Base-by-base conservation (phyloP, 139 green algal species). In the Coccomyxa sp. region DNA sequence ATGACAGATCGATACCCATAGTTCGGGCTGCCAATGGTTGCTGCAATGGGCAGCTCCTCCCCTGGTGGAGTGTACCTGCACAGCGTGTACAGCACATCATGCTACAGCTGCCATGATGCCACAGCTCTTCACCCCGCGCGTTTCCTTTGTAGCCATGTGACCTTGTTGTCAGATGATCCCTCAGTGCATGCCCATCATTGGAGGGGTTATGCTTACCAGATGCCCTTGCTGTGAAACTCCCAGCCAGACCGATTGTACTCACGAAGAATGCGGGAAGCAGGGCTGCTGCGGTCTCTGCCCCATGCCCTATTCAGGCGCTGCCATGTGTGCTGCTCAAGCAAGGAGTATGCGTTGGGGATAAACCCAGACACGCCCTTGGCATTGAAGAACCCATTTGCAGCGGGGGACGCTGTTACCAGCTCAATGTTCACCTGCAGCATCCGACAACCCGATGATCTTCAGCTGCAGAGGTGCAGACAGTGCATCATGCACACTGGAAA, bases 321-420 rank as follows among this genome's bases (percentile, higher is more conserved):
- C 82, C 82, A 86, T 35, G 74, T 83, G 70, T 74, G 55, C 9
- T 85, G 76, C 75, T 88, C 81, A n/a, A 90, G 75, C 33, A 83
- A 37, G 7, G 80, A 84, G 81, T 90, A 90, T 1, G 83, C 86
- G 37, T 76, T 71, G 12, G 86, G 86, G 68, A 90, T 87, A 37
- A 80, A 69, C 22, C 82, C 36, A 1, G 75, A 82, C 14, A 77
- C 31, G 7, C 78, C 80, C n/a, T 79, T 83, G 54, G 18, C 44
- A 36, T 81, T 69, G 24, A 75, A 89, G 39, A 90, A 90, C 14
- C 86, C 86, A 55, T 90, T 90, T 14, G 86, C 84, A 18, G 77
- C 68, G 8, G 82, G 82, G 6, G 55, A 75, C 6, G 74, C 55
- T 7, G 82, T 86, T 24, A 86, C 68, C 50, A 86, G 54, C 55